Base-by-base conservation (phyloP, 805 yeast species). In the Yamadazyma nakazawae region DNA sequence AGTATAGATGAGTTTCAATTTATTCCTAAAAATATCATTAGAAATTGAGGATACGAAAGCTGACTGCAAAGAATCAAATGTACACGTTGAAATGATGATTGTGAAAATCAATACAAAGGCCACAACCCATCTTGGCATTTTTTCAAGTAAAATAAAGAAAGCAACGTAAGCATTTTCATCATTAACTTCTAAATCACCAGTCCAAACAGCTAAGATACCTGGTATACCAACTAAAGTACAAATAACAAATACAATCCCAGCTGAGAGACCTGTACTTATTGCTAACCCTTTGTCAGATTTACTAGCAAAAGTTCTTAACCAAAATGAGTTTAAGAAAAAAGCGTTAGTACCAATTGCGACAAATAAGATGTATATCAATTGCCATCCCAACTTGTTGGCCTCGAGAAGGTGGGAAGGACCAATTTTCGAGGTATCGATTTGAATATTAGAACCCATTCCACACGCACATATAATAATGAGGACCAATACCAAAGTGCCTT, bases 281-380 rank as follows among this genome's bases (percentile, higher is more conserved):
- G 78, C 63, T 56, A 91, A 74, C 59, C 90, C 96, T 53, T 73
- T 79, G 65, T 90, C 81, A 8, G 88, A 70, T 53, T 80, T 80
- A 6, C 96, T 84, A 5, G 98, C 96, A 71, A 91, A 91, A 0
- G 98, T 88, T 59, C 98, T 76, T 50, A 91, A 70, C 98, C 98
- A 91, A 63, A 91, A 90, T 0, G 96, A 96, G 28, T 96, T 79
- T 75, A 91, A 70, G 66, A 91, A 91, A 61, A 91, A 81, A 61
- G 89, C 96, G 59, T 91, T 91, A 30, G 97, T 87, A 47, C 89
- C 78, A 59, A 91, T 86, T 24, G 97, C 97, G 28, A 91, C 84
- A 7, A 84, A 78, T 53, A 91, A 72, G 52, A 91, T 90, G 62
- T 89, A 91, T 30, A 91, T 63, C 53, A 91, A 76, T 73, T 89